Percentiles rank a stretch among this genome's conserved stretches.
phyloP scores from a whole-genome alignment of 495 filamentous ascomycete genomes.

The Parmelia sp. region DNA sequence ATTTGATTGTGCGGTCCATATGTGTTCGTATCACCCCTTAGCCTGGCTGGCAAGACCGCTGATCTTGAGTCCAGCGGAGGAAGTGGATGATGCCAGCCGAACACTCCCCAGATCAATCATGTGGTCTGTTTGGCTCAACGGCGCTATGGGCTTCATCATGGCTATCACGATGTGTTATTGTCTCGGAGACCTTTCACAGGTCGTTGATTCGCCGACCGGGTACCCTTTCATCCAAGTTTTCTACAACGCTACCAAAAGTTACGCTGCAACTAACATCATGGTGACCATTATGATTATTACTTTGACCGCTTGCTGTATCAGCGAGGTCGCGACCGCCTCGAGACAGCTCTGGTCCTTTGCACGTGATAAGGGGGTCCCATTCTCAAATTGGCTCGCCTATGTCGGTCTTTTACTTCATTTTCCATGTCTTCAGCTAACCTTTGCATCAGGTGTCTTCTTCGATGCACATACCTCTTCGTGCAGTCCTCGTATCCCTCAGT shows the following conservation, averaged over 20 bases:
- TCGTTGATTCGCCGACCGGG: background rate
- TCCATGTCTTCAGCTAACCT: background rate
- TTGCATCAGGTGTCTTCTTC: background rate
- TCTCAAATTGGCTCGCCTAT: too few relatives aligned
- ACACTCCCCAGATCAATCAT: background rate
- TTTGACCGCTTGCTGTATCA: background rate
- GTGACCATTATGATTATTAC: background rate
- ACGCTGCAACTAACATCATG: too few relatives aligned
- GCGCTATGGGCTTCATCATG: background rate
- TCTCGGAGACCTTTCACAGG: background rate
- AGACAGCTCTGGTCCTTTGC: background rate
- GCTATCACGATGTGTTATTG: background rate
- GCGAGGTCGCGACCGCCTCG: background rate
- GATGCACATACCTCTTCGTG: slow-evolving; percentile 44
- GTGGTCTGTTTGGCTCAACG: background rate
- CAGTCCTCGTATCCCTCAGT: slow-evolving; percentile 42
- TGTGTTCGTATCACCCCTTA: too few relatives aligned
- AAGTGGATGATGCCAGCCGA: background rate
- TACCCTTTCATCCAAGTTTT: too few relatives aligned
- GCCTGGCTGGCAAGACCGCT: too few relatives aligned
- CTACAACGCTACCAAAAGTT: too few relatives aligned
- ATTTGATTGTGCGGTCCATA: too few relatives aligned
- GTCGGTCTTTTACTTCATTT: background rate
- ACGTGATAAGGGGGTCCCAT: background rate
- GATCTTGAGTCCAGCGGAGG: background rate